A percentile compares a stretch with the other conserved stretches of the same genome.
Evolutionary conservation across 2,329 filamentous ascomycete species (phyloP).

Genomic region (Alternaria ventricosa): DNA sequence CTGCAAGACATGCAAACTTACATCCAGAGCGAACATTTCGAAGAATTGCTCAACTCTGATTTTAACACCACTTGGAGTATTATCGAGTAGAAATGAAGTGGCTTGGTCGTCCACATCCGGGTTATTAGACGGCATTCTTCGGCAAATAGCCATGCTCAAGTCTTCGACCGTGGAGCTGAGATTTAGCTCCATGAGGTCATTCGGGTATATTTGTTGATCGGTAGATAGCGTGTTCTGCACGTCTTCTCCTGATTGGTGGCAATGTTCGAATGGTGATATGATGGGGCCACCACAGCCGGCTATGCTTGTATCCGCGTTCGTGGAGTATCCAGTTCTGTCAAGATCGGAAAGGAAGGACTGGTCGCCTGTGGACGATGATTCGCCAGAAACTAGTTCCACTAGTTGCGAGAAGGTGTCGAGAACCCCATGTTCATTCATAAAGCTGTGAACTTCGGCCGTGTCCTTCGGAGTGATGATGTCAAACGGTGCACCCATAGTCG

Average conservation of each 20-base stretch:
- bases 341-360: background rate
- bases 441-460: background rate
- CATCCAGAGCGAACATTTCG: background rate
- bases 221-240: background rate
- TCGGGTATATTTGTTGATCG: background rate
- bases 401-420: background rate
- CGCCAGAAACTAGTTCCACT: background rate
- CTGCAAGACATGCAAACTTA: background rate
- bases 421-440: background rate
- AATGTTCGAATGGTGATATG: background rate
- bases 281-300: background rate
- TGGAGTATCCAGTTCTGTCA: background rate
- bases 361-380: background rate
- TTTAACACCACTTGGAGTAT: background rate
- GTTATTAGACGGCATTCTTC: background rate
- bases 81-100: background rate
- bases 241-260: background rate
- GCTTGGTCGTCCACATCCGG: background rate
- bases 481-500: background rate
- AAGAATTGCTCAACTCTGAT: background rate
- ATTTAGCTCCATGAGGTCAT: background rate
- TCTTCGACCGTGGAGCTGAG: background rate
- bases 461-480: background rate
- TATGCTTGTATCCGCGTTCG: background rate
- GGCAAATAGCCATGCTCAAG: background rate